Evolutionary conservation across 1,139 yeast genomes (phyloP).

Genomic region (Lodderomyces orthopsilosis): DNA sequence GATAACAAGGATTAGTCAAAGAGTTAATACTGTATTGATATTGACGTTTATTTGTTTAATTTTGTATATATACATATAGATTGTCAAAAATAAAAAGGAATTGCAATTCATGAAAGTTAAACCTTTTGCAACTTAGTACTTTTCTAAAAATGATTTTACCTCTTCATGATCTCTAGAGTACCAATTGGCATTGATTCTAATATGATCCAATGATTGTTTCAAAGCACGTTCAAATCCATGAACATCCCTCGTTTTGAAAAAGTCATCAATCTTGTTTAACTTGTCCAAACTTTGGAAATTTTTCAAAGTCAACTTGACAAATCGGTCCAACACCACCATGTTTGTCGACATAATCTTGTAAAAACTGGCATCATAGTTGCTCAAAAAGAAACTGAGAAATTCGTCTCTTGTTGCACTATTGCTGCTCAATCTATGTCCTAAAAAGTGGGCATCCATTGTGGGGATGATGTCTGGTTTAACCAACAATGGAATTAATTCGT

Average conservation of each 20-base stretch:
- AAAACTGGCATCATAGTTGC: slow-evolving; percentile 48
- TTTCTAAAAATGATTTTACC: slow-evolving; percentile 26
- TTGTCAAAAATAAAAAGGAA: neutral
- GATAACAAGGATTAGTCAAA: slow-evolving; percentile 15
- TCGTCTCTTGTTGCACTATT: slow-evolving; percentile 35
- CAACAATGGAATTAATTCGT: slow-evolving; percentile 37
- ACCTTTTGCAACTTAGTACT: neutral
- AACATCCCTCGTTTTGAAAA: slow-evolving; percentile 55
- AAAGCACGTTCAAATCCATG: slow-evolving; percentile 61
- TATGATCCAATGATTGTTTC: slow-evolving; percentile 53
- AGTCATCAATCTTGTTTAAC: slow-evolving; percentile 35
- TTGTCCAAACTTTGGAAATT: slow-evolving; percentile 45
- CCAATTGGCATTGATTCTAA: slow-evolving; percentile 51
- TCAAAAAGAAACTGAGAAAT: slow-evolving; percentile 57
- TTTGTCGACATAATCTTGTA: slow-evolving; percentile 50
- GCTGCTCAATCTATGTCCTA: slow-evolving; percentile 48
- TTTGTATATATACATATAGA: neutral
- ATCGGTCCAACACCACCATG: slow-evolving; percentile 63
- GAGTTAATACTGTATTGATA: neutral
- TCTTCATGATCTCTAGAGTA: slow-evolving; percentile 28
- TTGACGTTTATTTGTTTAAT: neutral
- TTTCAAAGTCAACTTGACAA: slow-evolving; percentile 51
- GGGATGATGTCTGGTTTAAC: slow-evolving; percentile 47
- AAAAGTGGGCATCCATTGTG: slow-evolving; percentile 69
- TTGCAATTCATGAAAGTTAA: too few species aligned